Base-by-base conservation (phyloP, 768 basidiomycete genomes). In the Dictyophora rubrovolvata region DNA sequence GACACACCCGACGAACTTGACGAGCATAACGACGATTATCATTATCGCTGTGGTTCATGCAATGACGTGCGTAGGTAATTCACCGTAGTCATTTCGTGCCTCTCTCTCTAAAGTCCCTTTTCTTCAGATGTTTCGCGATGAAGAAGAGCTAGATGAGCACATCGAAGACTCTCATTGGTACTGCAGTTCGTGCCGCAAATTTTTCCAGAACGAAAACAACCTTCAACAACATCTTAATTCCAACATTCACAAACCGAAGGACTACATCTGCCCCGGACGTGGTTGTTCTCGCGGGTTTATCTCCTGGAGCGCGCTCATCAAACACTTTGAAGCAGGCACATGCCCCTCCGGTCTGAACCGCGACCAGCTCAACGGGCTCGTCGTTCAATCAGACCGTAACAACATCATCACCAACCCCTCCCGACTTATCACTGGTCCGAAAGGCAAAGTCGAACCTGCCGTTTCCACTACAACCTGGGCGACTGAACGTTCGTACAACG, bases 301-400 rank as follows among this genome's bases (percentile, higher is more conserved):
- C 54, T 80, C 77, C 18, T 70, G 64, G 48, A 76, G 84, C 9
- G 79, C 83, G 10, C 72, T 88, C 50, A 65, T 80, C 34, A 75
- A 79, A 33, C 86, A 89, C 67, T 74, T 86, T 65, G 87, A 88
- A 65, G 71, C 75, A 11, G 85, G 85, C 1, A 61, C 65, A 2
- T 87, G 87, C 66, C 54, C 62, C 21, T 84, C 84, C 0, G 77
- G 81, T 11, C 67, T 79, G 46, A 67, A 67, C 34, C 75, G 77
- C 58, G 65, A 67, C 36, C 57, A 69, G 50, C 61, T 75, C 57
- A 74, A 82, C 69, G 67, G 64, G 42, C 69, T 66, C 58, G 71
- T 83, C 52, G 73, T 70, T 52, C 33, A 72, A 53, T 56, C 72
- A 53, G 85, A 87, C 66, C 72, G 62, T 3, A 55, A 66, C 52